Conservation (phyloP, 2,329 filamentous ascomycete species). For the Chaetomium strumarium region DNA sequence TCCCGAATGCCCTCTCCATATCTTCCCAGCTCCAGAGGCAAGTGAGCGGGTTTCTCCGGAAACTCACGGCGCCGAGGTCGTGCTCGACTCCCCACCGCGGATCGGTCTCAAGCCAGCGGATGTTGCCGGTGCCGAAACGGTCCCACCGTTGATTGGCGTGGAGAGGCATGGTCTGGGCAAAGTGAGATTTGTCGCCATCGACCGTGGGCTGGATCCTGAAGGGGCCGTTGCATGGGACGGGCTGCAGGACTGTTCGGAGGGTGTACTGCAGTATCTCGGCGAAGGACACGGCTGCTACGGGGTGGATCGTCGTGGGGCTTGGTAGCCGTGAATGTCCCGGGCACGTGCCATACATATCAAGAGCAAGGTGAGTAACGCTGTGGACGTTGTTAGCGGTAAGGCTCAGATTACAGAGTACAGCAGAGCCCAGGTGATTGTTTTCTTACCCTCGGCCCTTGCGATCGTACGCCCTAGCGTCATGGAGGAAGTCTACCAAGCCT, state of each 20-base stretch:
- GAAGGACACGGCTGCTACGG: slow-evolving; percentile 8
- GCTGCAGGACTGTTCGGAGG: slow-evolving; percentile 10
- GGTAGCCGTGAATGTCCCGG: background rate
- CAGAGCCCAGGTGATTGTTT: background rate
- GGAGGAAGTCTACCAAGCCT: slow-evolving; percentile 11
- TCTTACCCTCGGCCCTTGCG: slow-evolving; percentile 12
- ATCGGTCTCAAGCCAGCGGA: slow-evolving; percentile 15
- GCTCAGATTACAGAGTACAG: background rate
- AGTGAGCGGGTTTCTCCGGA: background rate
- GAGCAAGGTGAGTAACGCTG: background rate
- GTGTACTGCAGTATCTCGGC: slow-evolving; percentile 5
- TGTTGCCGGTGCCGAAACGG: background rate
- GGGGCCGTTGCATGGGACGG: background rate
- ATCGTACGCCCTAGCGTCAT: slow-evolving; percentile 17
- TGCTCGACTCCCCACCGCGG: slow-evolving; percentile 13
- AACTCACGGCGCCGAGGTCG: slow-evolving; percentile 4
- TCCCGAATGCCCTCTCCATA: slow-evolving; percentile 8
- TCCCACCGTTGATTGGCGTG: background rate
- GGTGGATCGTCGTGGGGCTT: slow-evolving; percentile 5
- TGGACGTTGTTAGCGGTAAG: background rate
- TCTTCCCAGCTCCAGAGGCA: background rate
- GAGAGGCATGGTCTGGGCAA: slow-evolving; percentile 12
- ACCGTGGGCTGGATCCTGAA: background rate
- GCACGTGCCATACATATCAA: background rate
- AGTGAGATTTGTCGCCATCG: background rate